Percentiles rank a stretch among this genome's conserved stretches.
phyloP scores from a whole-genome alignment of 345 rosid genomes.

The Euphorbia tirucalli region DNA sequence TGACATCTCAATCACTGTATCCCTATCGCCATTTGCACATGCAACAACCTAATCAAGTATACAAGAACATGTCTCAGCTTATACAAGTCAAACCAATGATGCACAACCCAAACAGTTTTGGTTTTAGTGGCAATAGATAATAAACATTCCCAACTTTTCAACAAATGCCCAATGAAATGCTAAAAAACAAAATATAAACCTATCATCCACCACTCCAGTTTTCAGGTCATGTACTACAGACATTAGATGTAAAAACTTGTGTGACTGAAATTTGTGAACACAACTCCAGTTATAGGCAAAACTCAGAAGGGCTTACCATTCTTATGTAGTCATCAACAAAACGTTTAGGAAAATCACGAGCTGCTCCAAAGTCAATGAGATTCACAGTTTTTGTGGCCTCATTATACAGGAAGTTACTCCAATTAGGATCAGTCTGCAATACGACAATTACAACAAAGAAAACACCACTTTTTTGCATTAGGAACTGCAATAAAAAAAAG shows the following conservation, averaged over 20 bases:
- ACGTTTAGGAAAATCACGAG: conserved; percentile 79
- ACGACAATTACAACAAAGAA: conserved; percentile 12
- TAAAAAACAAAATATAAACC: no score
- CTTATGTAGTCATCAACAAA: conserved; percentile 83
- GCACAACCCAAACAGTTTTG: not conserved
- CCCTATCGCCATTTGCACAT: conserved; percentile 72
- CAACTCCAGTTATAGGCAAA: not conserved
- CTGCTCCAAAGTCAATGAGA: conserved; percentile 96
- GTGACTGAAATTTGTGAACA: not conserved
- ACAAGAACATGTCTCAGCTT: conserved; percentile 16
- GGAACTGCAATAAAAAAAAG: not conserved
- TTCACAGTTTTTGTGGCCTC: conserved; percentile 62
- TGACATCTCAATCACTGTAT: conserved; percentile 75
- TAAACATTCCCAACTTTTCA: not conserved
- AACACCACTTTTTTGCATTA: not conserved
- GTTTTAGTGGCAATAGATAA: not conserved
- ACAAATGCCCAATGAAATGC: no score
- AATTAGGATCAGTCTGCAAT: conserved; percentile 94
- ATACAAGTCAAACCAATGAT: not conserved
- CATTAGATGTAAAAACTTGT: not conserved
- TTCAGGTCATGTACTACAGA: no score
- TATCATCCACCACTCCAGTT: no score
- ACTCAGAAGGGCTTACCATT: conserved; percentile 68
- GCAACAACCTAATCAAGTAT: conserved; percentile 61
- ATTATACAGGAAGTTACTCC: conserved; percentile 88